These are phyloP conservation scores for Vigna reflexopilosa DNA, from an alignment of 306 rosid genomes.

Conservation along the genomic window DNA sequence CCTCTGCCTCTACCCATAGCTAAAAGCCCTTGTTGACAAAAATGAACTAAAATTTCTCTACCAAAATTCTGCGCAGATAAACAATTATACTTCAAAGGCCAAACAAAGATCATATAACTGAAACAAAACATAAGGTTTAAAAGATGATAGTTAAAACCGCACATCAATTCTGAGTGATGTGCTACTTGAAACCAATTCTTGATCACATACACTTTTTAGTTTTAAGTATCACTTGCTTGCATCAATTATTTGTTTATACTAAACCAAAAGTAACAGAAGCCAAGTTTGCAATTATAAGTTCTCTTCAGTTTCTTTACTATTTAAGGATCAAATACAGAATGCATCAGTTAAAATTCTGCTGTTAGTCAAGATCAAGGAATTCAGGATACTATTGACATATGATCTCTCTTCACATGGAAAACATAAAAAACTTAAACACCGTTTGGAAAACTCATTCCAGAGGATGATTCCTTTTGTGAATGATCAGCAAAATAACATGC, in stretches of 20 bases:
- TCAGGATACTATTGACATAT: conserved; percentile 19
- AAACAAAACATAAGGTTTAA: background rate
- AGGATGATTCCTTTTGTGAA: conserved; percentile 17
- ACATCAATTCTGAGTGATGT: background rate
- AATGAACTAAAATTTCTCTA: conserved; percentile 40
- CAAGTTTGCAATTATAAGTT: conserved; percentile 21
- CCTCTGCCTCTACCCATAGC: conserved; percentile 79
- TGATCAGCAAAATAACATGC: conserved; percentile 1
- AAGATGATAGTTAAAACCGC: too few relatives aligned
- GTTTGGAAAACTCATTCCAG: conserved; percentile 18
- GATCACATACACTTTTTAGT: conserved; percentile 6
- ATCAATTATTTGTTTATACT: conserved; percentile 10
- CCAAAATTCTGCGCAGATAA: conserved; percentile 47
- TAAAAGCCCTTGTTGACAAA: conserved; percentile 33
- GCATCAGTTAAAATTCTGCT: conserved; percentile 26
- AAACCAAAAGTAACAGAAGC: conserved; percentile 18
- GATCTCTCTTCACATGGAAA: conserved; percentile 31
- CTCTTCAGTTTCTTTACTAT: background rate
- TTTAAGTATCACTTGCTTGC: conserved; percentile 25
- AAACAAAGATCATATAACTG: conserved; percentile 27
- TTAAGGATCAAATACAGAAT: conserved; percentile 34
- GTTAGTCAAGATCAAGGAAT: conserved; percentile 31
- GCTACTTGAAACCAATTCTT: conserved; percentile 33
- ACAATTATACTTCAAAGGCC: conserved; percentile 40
- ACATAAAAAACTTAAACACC: conserved; percentile 3